Conservation (phyloP, 2,329 filamentous ascomycete genomes). For the Penicillium sp. region DNA sequence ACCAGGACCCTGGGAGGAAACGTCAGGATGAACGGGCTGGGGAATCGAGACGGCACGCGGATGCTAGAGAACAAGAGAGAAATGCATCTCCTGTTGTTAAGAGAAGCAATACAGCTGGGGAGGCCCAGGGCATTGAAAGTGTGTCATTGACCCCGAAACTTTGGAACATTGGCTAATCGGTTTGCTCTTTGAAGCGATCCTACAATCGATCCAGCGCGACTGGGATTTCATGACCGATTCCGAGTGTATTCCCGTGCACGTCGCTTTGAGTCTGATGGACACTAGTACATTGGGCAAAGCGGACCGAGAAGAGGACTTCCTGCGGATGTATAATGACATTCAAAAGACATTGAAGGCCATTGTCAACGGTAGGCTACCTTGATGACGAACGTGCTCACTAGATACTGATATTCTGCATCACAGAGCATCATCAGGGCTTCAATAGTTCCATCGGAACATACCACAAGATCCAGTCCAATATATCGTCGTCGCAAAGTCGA, state of each 20-base stretch:
- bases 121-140: conserved; percentile 42
- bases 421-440: conserved; percentile 96
- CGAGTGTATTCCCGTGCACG: conserved; percentile 88
- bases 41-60: conserved; percentile 23
- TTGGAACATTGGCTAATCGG: conserved; percentile 6
- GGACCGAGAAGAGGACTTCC: conserved; percentile 82
- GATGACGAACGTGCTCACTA: neutral
- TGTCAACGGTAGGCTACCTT: conserved; percentile 67
- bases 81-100: conserved; percentile 18
- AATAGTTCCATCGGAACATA: conserved; percentile 99
- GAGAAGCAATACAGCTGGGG: conserved; percentile 18
- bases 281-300: conserved; percentile 89
- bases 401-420: conserved; percentile 13
- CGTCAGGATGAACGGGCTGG: conserved; percentile 30
- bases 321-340: conserved; percentile 80
- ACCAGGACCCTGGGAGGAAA: conserved; percentile 29
- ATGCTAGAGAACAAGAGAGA: conserved; percentile 23
- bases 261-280: conserved; percentile 93
- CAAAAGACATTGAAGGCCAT: conserved; percentile 91
- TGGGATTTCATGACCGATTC: conserved; percentile 91
- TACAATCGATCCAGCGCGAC: conserved; percentile 81
- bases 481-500: conserved; percentile 82
- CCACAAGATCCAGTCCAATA: conserved; percentile 95
- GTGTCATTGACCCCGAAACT: conserved; percentile 9
- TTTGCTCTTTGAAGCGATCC: conserved; percentile 52